Percentiles rank a stretch among this genome's conserved stretches.
Conservation (phyloP, 2,329 filamentous ascomycete species). For the Penicillium thymicola region DNA sequence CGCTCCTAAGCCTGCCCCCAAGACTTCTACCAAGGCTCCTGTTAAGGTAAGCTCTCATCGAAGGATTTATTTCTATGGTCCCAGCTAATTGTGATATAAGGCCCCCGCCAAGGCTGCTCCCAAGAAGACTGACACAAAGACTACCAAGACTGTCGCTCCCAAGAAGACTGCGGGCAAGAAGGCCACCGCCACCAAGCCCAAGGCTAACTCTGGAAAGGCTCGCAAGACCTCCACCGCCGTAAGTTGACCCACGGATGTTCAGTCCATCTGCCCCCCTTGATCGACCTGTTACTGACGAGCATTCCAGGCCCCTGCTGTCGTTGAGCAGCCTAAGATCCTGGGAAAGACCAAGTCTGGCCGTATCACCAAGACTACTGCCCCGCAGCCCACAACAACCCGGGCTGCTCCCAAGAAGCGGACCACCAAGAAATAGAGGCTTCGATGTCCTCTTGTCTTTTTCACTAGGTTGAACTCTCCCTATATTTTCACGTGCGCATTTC, state of each 20-base stretch:
- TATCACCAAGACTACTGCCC: constrained; percentile 65
- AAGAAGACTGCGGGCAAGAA: constrained; percentile 51
- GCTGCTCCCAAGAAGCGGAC: constrained; percentile 49
- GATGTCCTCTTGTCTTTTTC: constrained; percentile 15
- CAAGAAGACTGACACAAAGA: constrained; percentile 46
- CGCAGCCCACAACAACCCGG: constrained; percentile 37
- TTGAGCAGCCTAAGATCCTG: constrained; percentile 67
- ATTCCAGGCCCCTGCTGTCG: constrained; percentile 60
- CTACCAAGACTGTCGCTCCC: constrained; percentile 28
- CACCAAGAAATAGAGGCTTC: constrained; percentile 40
- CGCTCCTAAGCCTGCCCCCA: constrained; percentile 18
- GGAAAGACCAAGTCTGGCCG: constrained; percentile 84
- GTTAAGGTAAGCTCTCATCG: constrained; percentile 15
- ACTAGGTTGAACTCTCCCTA: constrained; percentile 16
- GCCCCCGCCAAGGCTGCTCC: constrained; percentile 38
- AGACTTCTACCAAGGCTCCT: not conserved
- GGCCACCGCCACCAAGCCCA: constrained; percentile 51
- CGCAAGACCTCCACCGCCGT: constrained; percentile 49
- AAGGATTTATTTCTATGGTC: not conserved
- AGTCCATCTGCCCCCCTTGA: not conserved
- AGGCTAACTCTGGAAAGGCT: constrained; percentile 54
- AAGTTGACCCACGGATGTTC: constrained; percentile 18
- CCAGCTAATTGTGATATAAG: constrained; percentile 22
- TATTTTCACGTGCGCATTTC: constrained; percentile 24
- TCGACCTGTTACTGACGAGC: constrained; percentile 20